Base-by-base conservation (phyloP, 2,329 filamentous ascomycete genomes). In the Pseudogymnoascus sp. region DNA sequence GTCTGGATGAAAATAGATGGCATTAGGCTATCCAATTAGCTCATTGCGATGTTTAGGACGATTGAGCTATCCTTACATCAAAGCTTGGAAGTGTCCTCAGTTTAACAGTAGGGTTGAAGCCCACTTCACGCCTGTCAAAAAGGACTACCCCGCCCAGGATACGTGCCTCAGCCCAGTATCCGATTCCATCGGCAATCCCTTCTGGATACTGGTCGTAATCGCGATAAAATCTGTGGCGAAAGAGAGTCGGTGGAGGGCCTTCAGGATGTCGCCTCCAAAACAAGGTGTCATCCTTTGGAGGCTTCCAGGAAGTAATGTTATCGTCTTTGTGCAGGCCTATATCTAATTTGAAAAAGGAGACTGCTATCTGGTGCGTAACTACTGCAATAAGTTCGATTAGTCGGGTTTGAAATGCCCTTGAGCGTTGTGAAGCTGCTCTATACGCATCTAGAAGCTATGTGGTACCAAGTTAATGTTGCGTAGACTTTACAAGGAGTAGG, bases 321-420 rank as follows among this genome's bases (percentile, higher is more conserved):
- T 73, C 69, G 3, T 70, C 65, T 10, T 70, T 69, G 25, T 73
- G 71, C 0, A 67, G 38, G 18, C 63, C 64, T 0, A 66, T 62
- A 5, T 69, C 68, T 1, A 69, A 53, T 3, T 68, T 59, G 21
- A 67, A 73, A 0, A 75, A 50, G 1, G 59, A 42, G 0, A 70
- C 69, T 0, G 70, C 74, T 5, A 75, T 70, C 4, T 74, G 63
- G 42, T 76, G 74, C 2, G 73, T 59, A 2, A 70, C 64, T 25
- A 69, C 25, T 0, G 71, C 73, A 4, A 71, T 62, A 1, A 76
- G 40, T 59, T 76, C 74, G 5, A 76, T 70, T 4, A 76, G 66
- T 0, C 69, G 65, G n/a, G 67, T 68, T 0, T 71, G 64, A 59
- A 74, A 76, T 56, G 67, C 1, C 7, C 18, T 44, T 10, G 42